These are phyloP conservation scores for Neoboletus magnificus DNA, from an alignment of 768 basidiomycete species.

Conservation along the genomic window DNA sequence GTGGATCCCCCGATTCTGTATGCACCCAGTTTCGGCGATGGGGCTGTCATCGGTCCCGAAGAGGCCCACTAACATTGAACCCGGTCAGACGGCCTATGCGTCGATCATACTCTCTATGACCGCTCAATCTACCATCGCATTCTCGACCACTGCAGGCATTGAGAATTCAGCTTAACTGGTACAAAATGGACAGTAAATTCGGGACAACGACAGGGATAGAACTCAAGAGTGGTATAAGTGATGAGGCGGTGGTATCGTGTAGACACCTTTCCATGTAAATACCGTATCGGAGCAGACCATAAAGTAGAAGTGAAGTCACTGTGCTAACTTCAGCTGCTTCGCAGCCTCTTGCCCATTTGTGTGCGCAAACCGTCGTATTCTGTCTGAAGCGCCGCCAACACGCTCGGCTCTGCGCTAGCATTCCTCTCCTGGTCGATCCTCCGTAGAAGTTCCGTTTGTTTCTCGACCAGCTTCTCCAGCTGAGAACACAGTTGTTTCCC, in stretches of 20 bases:
- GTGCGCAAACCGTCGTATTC: background rate
- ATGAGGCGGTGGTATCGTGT: background rate
- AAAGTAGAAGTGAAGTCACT: background rate
- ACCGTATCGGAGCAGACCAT: background rate
- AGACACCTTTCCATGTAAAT: background rate
- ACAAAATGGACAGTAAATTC: background rate
- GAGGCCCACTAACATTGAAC: background rate
- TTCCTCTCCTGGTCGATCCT: constrained; percentile 10
- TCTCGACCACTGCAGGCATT: background rate
- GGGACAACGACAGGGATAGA: background rate
- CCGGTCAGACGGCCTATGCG: background rate
- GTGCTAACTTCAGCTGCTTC: constrained; percentile 11
- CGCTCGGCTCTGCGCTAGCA: background rate
- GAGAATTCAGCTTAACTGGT: background rate
- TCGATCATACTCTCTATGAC: background rate
- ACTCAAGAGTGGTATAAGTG: background rate
- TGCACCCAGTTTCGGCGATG: background rate
- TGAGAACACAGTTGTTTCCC: constrained; percentile 2
- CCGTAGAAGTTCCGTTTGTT: constrained; percentile 3
- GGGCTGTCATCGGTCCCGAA: background rate
- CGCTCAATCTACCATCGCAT: background rate
- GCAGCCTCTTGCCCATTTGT: constrained; percentile 7
- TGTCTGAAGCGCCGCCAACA: constrained; percentile 2
- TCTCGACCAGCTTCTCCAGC: constrained; percentile 10
- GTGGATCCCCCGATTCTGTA: background rate